Evolutionary conservation across 148 eudicot species (phyloP).

Genomic region (Rhododendron vialii): DNA sequence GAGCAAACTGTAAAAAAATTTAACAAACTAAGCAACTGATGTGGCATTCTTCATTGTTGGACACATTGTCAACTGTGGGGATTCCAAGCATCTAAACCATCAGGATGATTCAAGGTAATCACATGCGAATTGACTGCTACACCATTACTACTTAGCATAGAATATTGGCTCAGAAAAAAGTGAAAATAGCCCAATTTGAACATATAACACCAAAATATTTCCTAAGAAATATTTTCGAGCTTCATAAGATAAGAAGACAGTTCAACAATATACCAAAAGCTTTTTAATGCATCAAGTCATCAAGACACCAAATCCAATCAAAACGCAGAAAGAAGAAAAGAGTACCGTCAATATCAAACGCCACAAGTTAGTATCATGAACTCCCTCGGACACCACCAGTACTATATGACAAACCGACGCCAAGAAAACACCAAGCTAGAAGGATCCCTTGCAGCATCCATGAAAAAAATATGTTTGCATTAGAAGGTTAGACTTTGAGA

Average conservation of each 20-base stretch:
- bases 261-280: background rate
- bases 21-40: background rate
- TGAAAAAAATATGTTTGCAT: constrained; percentile 22
- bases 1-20: background rate
- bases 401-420: constrained; percentile 84
- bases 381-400: constrained; percentile 85
- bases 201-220: background rate
- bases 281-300: background rate
- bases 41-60: background rate
- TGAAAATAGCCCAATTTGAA: background rate
- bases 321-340: constrained; percentile 5
- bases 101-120: background rate
- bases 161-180: background rate
- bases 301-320: constrained; percentile 1
- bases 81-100: constrained; percentile 1
- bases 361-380: constrained; percentile 77
- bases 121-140: background rate
- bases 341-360: constrained; percentile 81
- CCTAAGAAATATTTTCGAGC: background rate
- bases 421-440: constrained; percentile 89
- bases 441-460: constrained; percentile 63
- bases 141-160: background rate
- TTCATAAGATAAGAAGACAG: background rate
- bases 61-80: background rate
- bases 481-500: constrained; percentile 4